Evolutionary conservation across 305 asterid genomes (phyloP).

Genomic region (Caryopteris hybrid): DNA sequence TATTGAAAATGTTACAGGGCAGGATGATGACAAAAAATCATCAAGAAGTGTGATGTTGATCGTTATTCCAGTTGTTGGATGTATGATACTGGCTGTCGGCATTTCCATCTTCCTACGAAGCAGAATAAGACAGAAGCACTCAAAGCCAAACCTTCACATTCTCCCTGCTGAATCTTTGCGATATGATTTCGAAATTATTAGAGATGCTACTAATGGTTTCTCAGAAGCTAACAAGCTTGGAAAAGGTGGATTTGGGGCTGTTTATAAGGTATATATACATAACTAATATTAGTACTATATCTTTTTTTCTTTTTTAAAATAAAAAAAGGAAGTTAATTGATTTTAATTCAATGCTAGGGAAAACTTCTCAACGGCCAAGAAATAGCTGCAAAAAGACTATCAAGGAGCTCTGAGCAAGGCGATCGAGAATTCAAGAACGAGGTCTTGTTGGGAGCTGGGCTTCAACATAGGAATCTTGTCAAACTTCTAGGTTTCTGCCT

Average conservation of each 20-base stretch:
- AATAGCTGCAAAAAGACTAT: slow-evolving; percentile 32
- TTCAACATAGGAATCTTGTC: slow-evolving; percentile 15
- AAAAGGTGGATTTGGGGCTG: not conserved
- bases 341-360: slow-evolving; percentile 18
- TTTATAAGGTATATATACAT: not conserved
- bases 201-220: not conserved
- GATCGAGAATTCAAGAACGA: slow-evolving; percentile 21
- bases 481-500: not conserved
- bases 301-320: too few species aligned
- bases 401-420: slow-evolving; percentile 17
- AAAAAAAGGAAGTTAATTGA: too few species aligned
- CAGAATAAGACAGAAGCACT: not conserved
- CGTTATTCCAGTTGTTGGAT: not conserved
- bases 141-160: not conserved
- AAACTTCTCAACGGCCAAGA: slow-evolving; percentile 5
- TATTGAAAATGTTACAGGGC: not conserved
- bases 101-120: not conserved
- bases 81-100: not conserved
- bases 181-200: not conserved
- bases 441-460: slow-evolving; percentile 23
- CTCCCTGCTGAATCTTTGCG: not conserved
- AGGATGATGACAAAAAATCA: not conserved
- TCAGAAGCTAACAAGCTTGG: not conserved
- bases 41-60: not conserved
- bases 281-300: not conserved